These are phyloP conservation scores for Talaromyces verruculosus DNA, from an alignment of 2,329 filamentous ascomycete genomes.

Conservation along the genomic window DNA sequence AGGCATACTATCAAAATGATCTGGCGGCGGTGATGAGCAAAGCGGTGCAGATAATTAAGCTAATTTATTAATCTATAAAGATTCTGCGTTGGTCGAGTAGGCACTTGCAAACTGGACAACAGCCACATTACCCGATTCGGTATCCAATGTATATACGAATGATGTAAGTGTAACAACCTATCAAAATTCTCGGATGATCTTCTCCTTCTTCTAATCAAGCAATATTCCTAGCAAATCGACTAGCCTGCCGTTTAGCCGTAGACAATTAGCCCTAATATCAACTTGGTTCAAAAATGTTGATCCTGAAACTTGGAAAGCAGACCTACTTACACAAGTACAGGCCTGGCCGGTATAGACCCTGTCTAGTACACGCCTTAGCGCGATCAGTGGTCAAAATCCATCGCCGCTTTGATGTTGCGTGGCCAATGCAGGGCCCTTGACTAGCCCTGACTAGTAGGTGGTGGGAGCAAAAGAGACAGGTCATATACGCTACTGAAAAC, in stretches of 20 bases:
- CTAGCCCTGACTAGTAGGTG: neutral
- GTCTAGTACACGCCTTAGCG: conserved; percentile 10
- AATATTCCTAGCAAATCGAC: neutral
- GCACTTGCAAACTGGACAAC: neutral
- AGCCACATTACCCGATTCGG: neutral
- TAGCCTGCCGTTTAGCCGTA: conserved; percentile 10
- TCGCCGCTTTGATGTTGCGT: conserved; percentile 11
- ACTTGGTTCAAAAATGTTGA: neutral
- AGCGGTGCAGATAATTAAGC: neutral
- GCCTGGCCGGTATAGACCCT: neutral
- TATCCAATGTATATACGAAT: neutral
- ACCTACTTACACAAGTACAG: neutral
- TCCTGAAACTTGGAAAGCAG: neutral
- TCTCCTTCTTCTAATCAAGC: neutral
- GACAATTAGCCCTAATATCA: conserved; percentile 1
- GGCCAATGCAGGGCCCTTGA: conserved; percentile 13
- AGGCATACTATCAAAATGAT: neutral
- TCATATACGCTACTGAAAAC: conserved; percentile 18
- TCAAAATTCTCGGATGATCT: neutral
- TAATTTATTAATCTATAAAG: neutral
- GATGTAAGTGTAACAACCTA: neutral
- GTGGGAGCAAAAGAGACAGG: neutral
- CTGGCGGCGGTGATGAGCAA: neutral
- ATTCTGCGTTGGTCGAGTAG: neutral
- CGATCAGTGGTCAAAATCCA: neutral